Conservation (phyloP, 768 basidiomycete species). For the Plicaturopsis crispa region DNA sequence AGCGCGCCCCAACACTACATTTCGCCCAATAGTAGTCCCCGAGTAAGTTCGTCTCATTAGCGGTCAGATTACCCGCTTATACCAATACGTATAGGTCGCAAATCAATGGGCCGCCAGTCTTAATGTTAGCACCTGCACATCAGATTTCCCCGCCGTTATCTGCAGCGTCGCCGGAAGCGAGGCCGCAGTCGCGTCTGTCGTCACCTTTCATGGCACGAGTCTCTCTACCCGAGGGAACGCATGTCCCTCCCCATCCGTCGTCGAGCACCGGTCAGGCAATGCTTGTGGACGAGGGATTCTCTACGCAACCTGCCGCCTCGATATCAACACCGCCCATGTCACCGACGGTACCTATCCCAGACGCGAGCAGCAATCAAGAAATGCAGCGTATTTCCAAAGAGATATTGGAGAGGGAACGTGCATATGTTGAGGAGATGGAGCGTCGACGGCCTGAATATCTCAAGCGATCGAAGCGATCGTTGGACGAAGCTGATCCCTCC, state of each 20-base stretch:
- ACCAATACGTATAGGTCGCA: too few relatives aligned
- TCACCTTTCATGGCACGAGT: conserved; percentile 22
- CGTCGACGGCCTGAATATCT: conserved; percentile 66
- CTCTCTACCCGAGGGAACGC: conserved; percentile 9
- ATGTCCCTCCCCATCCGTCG: conserved; percentile 9
- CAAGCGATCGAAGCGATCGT: conserved; percentile 45
- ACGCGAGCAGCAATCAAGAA: conserved; percentile 36
- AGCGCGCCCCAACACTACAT: too few relatives aligned
- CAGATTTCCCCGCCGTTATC: conserved; percentile 2
- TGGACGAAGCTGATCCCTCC: conserved; percentile 32
- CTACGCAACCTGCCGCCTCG: conserved; percentile 7
- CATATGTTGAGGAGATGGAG: conserved; percentile 48
- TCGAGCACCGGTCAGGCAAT: conserved; percentile 2
- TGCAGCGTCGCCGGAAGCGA: conserved; percentile 12
- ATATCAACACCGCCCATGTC: neutral
- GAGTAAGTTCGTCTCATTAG: too few relatives aligned
- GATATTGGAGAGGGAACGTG: conserved; percentile 40
- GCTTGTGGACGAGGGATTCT: conserved; percentile 9
- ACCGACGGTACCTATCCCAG: conserved; percentile 14
- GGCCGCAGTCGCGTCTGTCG: conserved; percentile 17
- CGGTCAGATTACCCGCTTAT: too few relatives aligned
- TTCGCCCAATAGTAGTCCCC: too few relatives aligned
- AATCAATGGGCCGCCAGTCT: too few relatives aligned
- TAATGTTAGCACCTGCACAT: conserved; percentile 1
- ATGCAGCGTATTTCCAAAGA: conserved; percentile 52